Evolutionary conservation across 176 grass and related monocot genomes (phyloP).

Genomic region (Chrysopogon serrulatus): DNA sequence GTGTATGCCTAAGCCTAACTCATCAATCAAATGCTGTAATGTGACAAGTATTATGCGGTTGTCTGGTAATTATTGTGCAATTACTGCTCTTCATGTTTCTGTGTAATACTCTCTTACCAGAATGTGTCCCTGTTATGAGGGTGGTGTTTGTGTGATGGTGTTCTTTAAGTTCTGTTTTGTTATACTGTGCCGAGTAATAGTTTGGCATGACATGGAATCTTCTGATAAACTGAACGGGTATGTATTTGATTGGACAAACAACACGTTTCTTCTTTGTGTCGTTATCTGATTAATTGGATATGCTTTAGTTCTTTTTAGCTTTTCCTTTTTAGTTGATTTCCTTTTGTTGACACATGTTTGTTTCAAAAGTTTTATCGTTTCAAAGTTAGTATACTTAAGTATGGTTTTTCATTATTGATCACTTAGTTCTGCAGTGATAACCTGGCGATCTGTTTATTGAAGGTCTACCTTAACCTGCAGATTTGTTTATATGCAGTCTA

Average conservation of each 20-base stretch:
- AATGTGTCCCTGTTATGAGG: background rate
- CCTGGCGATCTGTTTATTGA: background rate
- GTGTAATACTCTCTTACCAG: background rate
- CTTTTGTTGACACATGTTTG: background rate
- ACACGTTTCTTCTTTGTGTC: background rate
- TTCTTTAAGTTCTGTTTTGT: background rate
- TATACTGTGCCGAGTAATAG: background rate
- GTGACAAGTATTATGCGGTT: constrained; percentile 32
- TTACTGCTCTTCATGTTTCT: constrained; percentile 13
- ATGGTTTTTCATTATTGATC: background rate
- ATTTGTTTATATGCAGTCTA: background rate
- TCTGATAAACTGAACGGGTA: background rate
- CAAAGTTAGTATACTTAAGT: background rate
- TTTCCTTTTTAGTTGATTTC: background rate
- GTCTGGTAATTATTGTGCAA: constrained; percentile 7
- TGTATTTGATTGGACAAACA: background rate
- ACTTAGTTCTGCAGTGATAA: background rate
- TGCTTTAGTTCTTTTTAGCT: background rate
- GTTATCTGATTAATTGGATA: background rate
- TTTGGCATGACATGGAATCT: background rate
- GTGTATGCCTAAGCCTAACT: constrained; percentile 28
- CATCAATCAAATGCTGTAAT: constrained; percentile 9
- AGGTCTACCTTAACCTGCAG: background rate
- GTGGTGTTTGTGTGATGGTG: background rate
- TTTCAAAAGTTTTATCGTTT: background rate